A percentile compares a stretch with the other conserved stretches of the same genome.
Evolutionary conservation across 2,329 filamentous ascomycete genomes (phyloP).

Genomic region (Aspergillus jensenii): DNA sequence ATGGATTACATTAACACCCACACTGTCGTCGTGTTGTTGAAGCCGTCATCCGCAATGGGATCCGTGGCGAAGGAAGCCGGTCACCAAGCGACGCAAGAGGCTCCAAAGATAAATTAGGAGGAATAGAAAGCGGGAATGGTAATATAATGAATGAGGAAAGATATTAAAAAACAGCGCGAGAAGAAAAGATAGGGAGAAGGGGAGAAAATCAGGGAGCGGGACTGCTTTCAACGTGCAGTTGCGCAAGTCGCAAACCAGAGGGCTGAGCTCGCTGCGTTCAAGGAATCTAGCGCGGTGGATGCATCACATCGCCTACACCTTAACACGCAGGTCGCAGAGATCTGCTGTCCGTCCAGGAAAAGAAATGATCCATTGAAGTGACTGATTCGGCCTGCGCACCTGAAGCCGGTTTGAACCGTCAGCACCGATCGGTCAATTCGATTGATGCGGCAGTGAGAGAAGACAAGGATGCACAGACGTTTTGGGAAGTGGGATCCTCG

Average conservation of each 20-base stretch:
- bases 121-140: background rate
- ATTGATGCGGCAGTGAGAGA: conserved; percentile 7
- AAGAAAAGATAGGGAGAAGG: background rate
- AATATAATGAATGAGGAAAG: background rate
- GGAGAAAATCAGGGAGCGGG: conserved; percentile 12
- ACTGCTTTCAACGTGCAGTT: conserved; percentile 22
- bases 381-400: conserved; percentile 12
- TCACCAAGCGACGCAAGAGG: background rate
- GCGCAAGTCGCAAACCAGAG: conserved; percentile 15
- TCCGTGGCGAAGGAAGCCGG: background rate
- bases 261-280: conserved; percentile 16
- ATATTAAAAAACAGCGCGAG: background rate
- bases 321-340: conserved; percentile 24
- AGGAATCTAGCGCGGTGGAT: conserved; percentile 26
- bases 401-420: conserved; percentile 6
- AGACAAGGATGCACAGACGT: conserved; percentile 14
- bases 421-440: conserved; percentile 16
- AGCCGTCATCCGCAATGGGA: background rate
- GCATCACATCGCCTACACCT: conserved; percentile 31
- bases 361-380: conserved; percentile 12
- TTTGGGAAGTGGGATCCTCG: conserved; percentile 16
- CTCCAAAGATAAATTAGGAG: background rate
- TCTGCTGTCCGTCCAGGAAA: conserved; percentile 14
- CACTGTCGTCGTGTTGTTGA: background rate
- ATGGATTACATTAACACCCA: background rate